Base-by-base conservation (phyloP, 192 early-diverging fungal species). In the Chytriomyces sp. region DNA sequence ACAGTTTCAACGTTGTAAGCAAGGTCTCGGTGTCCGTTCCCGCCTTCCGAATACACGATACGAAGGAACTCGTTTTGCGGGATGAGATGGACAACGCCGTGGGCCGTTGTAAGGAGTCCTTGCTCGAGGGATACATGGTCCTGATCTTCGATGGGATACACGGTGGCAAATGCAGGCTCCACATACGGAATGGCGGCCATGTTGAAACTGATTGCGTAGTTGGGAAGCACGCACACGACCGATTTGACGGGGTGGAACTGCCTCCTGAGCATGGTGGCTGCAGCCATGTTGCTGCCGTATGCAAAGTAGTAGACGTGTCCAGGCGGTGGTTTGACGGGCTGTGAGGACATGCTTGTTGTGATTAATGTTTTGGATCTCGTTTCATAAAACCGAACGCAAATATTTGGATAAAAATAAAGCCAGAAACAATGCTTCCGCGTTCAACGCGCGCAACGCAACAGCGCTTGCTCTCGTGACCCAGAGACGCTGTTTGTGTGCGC, bases 221-320 rank as follows among this genome's bases (percentile, higher is more conserved):
- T 50, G 16, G 68, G 49, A 7, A 70, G 53, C 8, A 13, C 20
- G 16, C 44, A 13, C 1, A n/a, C 1, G 5, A 26, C 49, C 7
- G 68, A 53, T 43, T 70, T 11, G 24, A 53, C 49, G n/a, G 68
- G 68, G 24, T 57, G 10, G 68, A 70, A 70, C 9, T 70, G 49
- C 1, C 68, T 47, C 9, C 68, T 47, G 16, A 24, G 11, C 68
- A 70, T 70, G 49, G 68, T 70, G 8, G 23, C 10, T 53, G 49
- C 7, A 11, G 45, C 49, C 68, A 70, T 70, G 68, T 70, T 70
- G 53, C 68, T 70, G 9, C 68, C 68, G 53, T 70, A 70, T 9
- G 68, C 68, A 70, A 70, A 70, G 68, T 70, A 70, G 16, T 35
- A 70, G 49, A 59, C 68, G 28, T 35, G 28, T 35, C 28, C 28